phyloP scores from a whole-genome alignment of 1,284 basidiomycete species.

The Sporisorium scitamineum region DNA sequence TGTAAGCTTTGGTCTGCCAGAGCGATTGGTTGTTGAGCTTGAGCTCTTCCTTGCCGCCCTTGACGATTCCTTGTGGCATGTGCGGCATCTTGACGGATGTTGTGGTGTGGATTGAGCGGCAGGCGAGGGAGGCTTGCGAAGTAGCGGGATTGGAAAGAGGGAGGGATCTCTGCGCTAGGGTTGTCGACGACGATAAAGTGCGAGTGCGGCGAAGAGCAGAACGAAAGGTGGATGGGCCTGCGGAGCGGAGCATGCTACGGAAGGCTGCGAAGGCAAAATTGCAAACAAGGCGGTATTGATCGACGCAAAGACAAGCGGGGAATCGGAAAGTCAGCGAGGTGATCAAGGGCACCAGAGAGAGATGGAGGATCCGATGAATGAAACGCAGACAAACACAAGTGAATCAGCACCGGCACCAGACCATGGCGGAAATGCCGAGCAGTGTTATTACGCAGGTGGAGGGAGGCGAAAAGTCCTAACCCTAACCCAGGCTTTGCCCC shows the following conservation, averaged over 20 bases:
- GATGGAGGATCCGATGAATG: slow-evolving; percentile 3
- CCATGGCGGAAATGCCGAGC: neutral
- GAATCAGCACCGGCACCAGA: slow-evolving; percentile 8
- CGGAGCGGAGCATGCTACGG: slow-evolving; percentile 45
- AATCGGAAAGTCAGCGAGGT: neutral
- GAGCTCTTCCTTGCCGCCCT: slow-evolving; percentile 63
- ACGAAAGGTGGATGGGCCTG: slow-evolving; percentile 14
- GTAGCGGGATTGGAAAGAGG: neutral
- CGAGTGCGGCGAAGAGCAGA: slow-evolving; percentile 24
- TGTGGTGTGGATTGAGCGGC: slow-evolving; percentile 22
- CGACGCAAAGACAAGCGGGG: neutral
- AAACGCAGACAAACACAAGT: neutral
- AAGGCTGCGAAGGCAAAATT: neutral
- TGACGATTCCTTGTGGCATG: slow-evolving; percentile 66
- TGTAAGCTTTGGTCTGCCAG: slow-evolving; percentile 57
- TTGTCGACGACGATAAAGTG: neutral
- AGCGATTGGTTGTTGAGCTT: slow-evolving; percentile 60
- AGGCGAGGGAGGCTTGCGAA: neutral
- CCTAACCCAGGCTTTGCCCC: too few relatives aligned
- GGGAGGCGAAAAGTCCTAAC: too few relatives aligned
- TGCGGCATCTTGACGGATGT: slow-evolving; percentile 51
- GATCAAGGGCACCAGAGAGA: neutral
- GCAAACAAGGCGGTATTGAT: neutral
- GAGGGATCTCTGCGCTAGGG: neutral
- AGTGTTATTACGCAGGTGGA: neutral